Conservation (phyloP, 352 stramenopile genomes). For the Globisporangium okanoganense region DNA sequence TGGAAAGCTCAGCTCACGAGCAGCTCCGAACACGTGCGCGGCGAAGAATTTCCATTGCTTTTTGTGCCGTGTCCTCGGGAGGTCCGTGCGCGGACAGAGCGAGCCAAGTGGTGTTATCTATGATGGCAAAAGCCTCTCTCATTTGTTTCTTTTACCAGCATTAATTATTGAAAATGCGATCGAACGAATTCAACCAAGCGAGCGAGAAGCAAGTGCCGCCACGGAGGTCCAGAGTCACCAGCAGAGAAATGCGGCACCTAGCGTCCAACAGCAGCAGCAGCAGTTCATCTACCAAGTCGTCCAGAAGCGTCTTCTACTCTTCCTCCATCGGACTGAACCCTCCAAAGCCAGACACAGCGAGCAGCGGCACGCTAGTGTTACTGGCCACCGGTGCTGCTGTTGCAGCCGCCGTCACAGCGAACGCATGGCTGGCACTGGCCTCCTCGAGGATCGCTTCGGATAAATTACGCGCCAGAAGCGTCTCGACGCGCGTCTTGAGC, state of each 20-base stretch:
- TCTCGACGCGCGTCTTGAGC: conserved; percentile 48
- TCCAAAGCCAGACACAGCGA: conserved; percentile 15
- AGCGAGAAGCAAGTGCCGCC: not conserved
- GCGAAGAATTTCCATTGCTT: no score
- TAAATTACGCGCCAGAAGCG: conserved; percentile 49
- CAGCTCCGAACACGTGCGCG: conserved; percentile 22
- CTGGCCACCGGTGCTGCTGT: no score
- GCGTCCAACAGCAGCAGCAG: conserved; percentile 12
- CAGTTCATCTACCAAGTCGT: conserved; percentile 30
- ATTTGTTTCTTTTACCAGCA: not conserved
- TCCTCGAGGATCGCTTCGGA: conserved; percentile 57
- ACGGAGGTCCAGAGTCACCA: conserved; percentile 3
- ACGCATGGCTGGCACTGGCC: not conserved
- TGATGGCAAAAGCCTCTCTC: not conserved
- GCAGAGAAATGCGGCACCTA: not conserved
- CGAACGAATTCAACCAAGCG: not conserved
- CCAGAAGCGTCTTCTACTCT: conserved; percentile 19
- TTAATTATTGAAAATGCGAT: not conserved
- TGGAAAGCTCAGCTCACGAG: conserved; percentile 24
- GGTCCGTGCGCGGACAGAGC: conserved; percentile 7
- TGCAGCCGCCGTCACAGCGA: not conserved
- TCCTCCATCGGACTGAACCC: conserved; percentile 43
- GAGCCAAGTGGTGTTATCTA: not conserved
- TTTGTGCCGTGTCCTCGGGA: not conserved
- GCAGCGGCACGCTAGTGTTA: not conserved